Base-by-base conservation (phyloP, 1,284 basidiomycete genomes). In the Tylopilus orsonianus region DNA sequence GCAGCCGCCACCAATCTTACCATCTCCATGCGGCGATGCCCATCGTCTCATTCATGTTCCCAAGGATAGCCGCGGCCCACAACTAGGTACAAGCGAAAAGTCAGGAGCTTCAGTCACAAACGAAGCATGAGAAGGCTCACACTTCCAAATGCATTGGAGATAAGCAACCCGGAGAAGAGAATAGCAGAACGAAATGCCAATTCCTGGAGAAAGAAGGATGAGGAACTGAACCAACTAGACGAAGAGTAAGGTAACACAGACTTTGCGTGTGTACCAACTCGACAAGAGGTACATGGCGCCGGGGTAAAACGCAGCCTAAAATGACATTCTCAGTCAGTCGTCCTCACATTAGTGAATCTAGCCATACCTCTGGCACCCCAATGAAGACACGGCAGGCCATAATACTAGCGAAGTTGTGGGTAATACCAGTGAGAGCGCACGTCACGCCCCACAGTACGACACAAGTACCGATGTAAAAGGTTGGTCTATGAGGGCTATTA, bases 131-230 rank as follows among this genome's bases (percentile, higher is more conserved):
- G n/a, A 37, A 27, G 19, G 57, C 81, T 63, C 46, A 85, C 82
- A 46, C 77, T 72, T 33, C 87, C 86, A 61, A 90, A 89, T 2
- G 88, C 87, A 67, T 88, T 90, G 0, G 85, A 85, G 42, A 89
- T 74, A n/a, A 90, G 69, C 5, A 82, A 60, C 14, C 87, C 87
- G 7, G 75, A 74, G 62, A 83, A 88, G 3, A 92, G 73, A 47
- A 89, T 75, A 0, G 85, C 83, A 41, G 82, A 80, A 32, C 89
- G 79, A 48, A 89, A 77, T 0, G 81, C 81, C 6, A 86, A 67
- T 66, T 86, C 82, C 81, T 83, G 12, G 0, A 14, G 44, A 27
- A 18, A 38, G 19, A n/a, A 1, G 38, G 33, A 8, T 1, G 20
- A 27, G 9, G 20, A 49, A 23, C 24, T 12, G 7, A 7, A 47